phyloP scores from a whole-genome alignment of 108 stramenopile genomes.

The Skeletonema tropicum region DNA sequence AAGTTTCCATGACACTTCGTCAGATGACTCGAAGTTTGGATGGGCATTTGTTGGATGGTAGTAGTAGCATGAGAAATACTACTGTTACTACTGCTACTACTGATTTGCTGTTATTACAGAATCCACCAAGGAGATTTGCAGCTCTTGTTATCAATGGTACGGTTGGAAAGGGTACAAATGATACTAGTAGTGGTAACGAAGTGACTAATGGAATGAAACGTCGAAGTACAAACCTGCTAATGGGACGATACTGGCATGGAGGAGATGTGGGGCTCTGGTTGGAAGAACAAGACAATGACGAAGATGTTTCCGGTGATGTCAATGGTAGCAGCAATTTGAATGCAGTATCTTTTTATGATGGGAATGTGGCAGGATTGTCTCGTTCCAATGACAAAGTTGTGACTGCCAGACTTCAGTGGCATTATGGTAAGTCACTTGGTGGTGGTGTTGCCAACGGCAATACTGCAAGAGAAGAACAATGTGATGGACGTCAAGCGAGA shows the following conservation, averaged over 20 bases:
- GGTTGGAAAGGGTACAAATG: conserved; percentile 26
- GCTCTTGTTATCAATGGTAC: conserved; percentile 42
- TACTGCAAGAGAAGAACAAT: not conserved
- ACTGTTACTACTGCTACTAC: not conserved
- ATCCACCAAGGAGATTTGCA: conserved; percentile 36
- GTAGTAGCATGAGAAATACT: not conserved
- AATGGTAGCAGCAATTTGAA: not conserved
- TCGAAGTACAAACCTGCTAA: conserved; percentile 32
- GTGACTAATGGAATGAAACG: not conserved
- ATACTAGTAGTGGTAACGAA: not conserved
- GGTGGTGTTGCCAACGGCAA: not conserved
- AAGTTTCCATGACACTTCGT: conserved; percentile 41
- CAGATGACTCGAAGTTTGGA: conserved; percentile 34
- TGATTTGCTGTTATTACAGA: not conserved
- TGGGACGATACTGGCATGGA: conserved; percentile 53
- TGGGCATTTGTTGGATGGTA: conserved; percentile 17
- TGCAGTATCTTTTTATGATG: conserved; percentile 9
- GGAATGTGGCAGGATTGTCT: conserved; percentile 17
- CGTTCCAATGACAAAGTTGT: conserved; percentile 27
- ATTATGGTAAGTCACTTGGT: conserved; percentile 38
- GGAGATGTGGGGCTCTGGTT: conserved; percentile 48
- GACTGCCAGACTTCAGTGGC: conserved; percentile 32
- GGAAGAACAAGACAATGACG: conserved; percentile 16
- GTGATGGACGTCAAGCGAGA: not conserved
- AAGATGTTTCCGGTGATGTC: not conserved